phyloP scores from a whole-genome alignment of 2,329 filamentous ascomycete species.

The Blastomyces emzantsi region DNA sequence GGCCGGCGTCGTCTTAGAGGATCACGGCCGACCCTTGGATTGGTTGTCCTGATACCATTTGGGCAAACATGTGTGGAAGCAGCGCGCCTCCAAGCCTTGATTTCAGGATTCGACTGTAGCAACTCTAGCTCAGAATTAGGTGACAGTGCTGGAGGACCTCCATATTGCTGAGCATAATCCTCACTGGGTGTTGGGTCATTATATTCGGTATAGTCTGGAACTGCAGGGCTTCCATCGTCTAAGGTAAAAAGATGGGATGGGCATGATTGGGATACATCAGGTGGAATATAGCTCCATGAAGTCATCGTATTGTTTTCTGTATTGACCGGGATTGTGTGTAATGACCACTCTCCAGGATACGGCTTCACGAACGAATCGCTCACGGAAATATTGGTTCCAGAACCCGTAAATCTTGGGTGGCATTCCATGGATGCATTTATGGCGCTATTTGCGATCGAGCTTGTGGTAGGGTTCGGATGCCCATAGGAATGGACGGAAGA shows the following conservation, averaged over 20 bases:
- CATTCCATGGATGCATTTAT: background rate
- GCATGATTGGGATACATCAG: background rate
- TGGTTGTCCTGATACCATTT: background rate
- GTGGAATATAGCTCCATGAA: background rate
- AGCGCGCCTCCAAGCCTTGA: constrained; percentile 4
- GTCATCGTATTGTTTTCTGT: constrained; percentile 4
- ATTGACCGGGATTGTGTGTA: background rate
- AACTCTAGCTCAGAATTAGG: constrained; percentile 4
- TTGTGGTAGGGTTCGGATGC: background rate
- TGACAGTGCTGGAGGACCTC: background rate
- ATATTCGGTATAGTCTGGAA: background rate
- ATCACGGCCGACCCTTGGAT: background rate
- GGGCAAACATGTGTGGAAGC: background rate
- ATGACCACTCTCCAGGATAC: background rate
- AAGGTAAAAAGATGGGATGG: background rate
- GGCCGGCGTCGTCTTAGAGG: background rate
- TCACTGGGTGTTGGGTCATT: background rate
- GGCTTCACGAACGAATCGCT: constrained; percentile 4
- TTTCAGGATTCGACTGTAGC: constrained; percentile 1
- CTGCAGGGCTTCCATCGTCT: background rate
- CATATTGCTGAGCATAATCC: background rate
- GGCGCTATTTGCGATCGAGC: background rate
- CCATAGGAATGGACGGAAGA: constrained; percentile 3
- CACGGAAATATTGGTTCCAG: background rate
- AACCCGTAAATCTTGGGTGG: background rate